phyloP scores from a whole-genome alignment of 2,329 filamentous ascomycete genomes.

The Ophiostoma pallidulum region DNA sequence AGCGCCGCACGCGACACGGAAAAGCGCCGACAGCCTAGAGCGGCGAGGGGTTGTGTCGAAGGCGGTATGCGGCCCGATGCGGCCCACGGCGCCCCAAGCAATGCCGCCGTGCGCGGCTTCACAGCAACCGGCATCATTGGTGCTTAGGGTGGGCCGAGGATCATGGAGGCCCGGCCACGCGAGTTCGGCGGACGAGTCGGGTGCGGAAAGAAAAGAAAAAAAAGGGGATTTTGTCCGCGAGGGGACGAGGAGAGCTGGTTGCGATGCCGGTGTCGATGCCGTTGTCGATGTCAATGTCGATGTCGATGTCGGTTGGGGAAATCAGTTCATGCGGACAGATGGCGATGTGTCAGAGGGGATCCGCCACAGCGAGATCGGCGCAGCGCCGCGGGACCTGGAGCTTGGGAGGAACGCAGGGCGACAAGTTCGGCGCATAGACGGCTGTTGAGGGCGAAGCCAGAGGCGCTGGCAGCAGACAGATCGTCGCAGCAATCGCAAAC shows the following conservation, averaged over 20 bases:
- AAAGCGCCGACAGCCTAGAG: slow-evolving; percentile 18
- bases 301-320: background rate
- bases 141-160: background rate
- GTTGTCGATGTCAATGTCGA: background rate
- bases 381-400: background rate
- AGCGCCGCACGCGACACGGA: slow-evolving; percentile 23
- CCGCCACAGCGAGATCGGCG: slow-evolving; percentile 6
- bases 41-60: background rate
- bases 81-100: slow-evolving; percentile 2
- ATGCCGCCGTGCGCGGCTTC: slow-evolving; percentile 11
- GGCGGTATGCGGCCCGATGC: background rate
- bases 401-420: background rate
- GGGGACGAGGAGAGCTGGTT: too few relatives aligned
- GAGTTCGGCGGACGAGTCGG: too few relatives aligned
- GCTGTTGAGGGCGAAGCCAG: too few relatives aligned
- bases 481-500: too few relatives aligned
- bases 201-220: too few relatives aligned
- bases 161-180: too few relatives aligned
- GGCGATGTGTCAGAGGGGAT: background rate
- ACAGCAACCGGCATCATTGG: slow-evolving; percentile 14
- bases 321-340: background rate
- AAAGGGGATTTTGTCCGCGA: too few relatives aligned
- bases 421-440: too few relatives aligned
- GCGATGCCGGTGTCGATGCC: too few relatives aligned
- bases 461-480: too few relatives aligned